Evolutionary conservation across 257 asterid species (phyloP), one percentile per base, ranked within the genome.

Genomic region (Jacaranda mimosifolia): DNA sequence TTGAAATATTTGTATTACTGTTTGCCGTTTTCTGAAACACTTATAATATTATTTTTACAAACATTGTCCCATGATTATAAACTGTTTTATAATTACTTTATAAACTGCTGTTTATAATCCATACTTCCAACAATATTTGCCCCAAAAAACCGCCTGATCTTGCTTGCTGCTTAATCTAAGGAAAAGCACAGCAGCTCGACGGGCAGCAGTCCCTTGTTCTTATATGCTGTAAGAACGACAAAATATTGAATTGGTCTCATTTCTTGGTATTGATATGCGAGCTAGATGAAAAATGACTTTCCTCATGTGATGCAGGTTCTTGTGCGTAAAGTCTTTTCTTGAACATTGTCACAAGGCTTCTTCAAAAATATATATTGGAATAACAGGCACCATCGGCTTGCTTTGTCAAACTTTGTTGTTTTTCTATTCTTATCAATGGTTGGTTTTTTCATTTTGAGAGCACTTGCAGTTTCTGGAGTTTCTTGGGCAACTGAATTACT

Each of bases 131-230:
- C n/a, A n/a, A n/a, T n/a, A n/a, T n/a, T n/a, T 81, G 84, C 71
- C 57, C 73, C 38, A 32, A 56, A 70, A 73, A 67, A 81, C 76
- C 72, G 82, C 91, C 94, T 80, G 88, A 85, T 87, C 87, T 73
- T 78, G 90, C 87, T 73, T 78, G 90, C 92, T 89, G 94, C 96
- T 85, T 81, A 77, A 83, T 82, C 70, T 73, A 62, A 64, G 81
- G 90, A 82, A 83, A 82, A 83, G 77, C 80, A 73, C 70, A 78
- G 86, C 87, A 86, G 96, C 89, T 87, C 89, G 94, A 81, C 81
- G 80, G 91, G 94, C 86, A 89, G 85, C 87, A 80, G 70, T 83
- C 82, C 82, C 76, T 84, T 86, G 78, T 85, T 86, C 84, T 79
- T 83, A 78, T 74, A 78, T 70, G 86, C 71, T 78, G 86, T 78